Conservation (phyloP, 78 protist species). For the slime mould (Dictyostelium discoideum) region DNA sequence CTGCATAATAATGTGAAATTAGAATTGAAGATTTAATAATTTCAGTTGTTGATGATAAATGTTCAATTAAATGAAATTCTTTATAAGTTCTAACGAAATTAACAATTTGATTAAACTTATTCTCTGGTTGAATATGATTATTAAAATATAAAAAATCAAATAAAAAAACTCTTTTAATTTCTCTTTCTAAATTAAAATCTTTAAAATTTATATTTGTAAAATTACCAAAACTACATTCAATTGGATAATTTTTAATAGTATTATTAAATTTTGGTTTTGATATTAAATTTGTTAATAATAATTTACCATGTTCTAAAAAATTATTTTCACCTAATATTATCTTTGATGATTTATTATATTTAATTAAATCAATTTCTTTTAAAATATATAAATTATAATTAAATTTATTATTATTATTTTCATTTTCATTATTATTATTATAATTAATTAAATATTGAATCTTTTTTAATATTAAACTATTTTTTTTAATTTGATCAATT, state of each 20-base stretch:
- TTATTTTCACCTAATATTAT: too few relatives aligned
- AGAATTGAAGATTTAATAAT: not conserved
- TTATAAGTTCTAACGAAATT: not conserved
- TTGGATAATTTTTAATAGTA: not conserved
- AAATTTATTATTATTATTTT: too few relatives aligned
- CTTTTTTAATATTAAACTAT: not conserved
- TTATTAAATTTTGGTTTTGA: not conserved
- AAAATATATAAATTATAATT: too few relatives aligned
- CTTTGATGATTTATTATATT: not conserved
- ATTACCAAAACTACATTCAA: not conserved
- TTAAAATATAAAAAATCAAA: not conserved
- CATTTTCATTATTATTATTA: not conserved
- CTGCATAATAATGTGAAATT: not conserved
- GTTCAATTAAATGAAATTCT: not conserved
- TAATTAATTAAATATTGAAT: not conserved
- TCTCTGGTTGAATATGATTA: not conserved
- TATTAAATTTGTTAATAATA: not conserved
- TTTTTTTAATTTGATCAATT: too few relatives aligned
- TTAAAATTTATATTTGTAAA: not conserved
- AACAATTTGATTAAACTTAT: not conserved
- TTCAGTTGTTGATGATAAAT: not conserved
- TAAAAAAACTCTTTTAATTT: not conserved
- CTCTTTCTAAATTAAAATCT: not conserved
- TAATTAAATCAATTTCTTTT: not conserved
- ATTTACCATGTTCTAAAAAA: not conserved